Percentiles rank a stretch among this genome's conserved stretches.
phyloP scores from a whole-genome alignment of 2,329 filamentous ascomycete species.

The Fusarium pseudoanthophilum region DNA sequence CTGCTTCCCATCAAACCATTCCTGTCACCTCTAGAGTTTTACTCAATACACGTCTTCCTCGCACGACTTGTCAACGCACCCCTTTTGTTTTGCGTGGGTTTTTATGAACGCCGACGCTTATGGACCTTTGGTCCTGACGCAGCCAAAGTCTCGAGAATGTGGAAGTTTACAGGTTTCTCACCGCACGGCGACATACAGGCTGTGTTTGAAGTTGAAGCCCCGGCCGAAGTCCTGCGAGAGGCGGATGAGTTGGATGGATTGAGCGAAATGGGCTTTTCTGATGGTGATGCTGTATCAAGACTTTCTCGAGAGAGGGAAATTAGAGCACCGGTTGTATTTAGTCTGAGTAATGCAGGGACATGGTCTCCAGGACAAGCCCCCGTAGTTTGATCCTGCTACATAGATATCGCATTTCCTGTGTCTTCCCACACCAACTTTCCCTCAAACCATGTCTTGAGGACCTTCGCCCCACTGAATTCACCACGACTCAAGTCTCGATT shows the following conservation, averaged over 20 bases:
- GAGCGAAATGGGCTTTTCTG: slow-evolving; percentile 24
- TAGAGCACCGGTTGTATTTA: slow-evolving; percentile 2
- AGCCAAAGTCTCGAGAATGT: slow-evolving; percentile 26
- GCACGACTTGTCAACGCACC: slow-evolving; percentile 72
- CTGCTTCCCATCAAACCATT: slow-evolving; percentile 72
- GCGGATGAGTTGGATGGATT: slow-evolving; percentile 17
- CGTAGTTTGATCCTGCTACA: neutral
- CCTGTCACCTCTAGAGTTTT: slow-evolving; percentile 70
- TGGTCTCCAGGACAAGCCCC: neutral
- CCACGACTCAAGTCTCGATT: neutral
- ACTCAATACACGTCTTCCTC: slow-evolving; percentile 73
- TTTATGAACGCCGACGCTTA: slow-evolving; percentile 62
- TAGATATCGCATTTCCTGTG: rapidly evolving
- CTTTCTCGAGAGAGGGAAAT: slow-evolving; percentile 10
- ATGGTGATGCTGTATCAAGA: slow-evolving; percentile 12
- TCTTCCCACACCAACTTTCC: neutral
- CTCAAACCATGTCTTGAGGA: neutral
- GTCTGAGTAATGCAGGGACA: neutral
- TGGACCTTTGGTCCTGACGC: neutral
- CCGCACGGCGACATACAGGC: slow-evolving; percentile 69
- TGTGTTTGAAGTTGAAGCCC: slow-evolving; percentile 69
- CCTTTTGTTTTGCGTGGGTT: slow-evolving; percentile 66
- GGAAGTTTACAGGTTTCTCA: slow-evolving; percentile 58
- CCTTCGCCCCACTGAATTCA: neutral
- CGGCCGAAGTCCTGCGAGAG: slow-evolving; percentile 37